Base-by-base conservation (phyloP, 2,329 filamentous ascomycete genomes). In the Macrophomina tecta region DNA sequence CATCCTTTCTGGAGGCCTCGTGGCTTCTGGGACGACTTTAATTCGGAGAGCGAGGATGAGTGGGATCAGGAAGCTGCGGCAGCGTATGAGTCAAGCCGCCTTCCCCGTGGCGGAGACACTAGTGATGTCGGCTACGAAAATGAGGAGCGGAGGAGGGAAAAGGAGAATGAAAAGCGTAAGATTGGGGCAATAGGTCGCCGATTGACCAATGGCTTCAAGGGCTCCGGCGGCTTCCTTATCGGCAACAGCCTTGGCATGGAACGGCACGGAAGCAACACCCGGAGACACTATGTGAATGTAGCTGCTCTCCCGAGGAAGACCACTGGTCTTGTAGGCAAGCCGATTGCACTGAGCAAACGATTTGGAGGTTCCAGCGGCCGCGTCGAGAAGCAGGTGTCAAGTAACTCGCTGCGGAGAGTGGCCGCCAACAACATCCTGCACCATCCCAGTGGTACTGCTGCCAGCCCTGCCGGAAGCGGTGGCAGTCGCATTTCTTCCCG, bases 1-100 rank as follows among this genome's bases (percentile, higher is more conserved):
- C 84, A 88, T 69, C 86, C 87, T 1, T 87, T 89, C 73, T 90
- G 88, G 88, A 82, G 84, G 28, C 87, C 87, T 1, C 83, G 84
- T 45, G 83, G 83, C n/a, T 89, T 89, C 75, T 89, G 86, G 86
- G 86, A 88, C 46, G 85, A 85, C 46, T 86, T 79, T 62, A 36
- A 40, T 28, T 74, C 76, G n/a, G 77, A 79, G 65, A 78, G 73
- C 30, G 78, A 81, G 8, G 75, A 78, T 18, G 76, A 74, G 18
- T 69, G 70, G 23, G 75, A 78, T 40, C 73, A 77, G 8, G 45
- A 49, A 38, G 14, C 32, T 5, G 71, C 73, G 9, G 36, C 65
- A 6, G 45, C 28, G 9, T 49, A 36, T 16, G 65, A 70, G 69
- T 30, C 67, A 18, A 46, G 48, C 12, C 56, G 69, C 0, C 73